Conservation (phyloP, 208 protist species). For the Novymonas esmeraldas region DNA sequence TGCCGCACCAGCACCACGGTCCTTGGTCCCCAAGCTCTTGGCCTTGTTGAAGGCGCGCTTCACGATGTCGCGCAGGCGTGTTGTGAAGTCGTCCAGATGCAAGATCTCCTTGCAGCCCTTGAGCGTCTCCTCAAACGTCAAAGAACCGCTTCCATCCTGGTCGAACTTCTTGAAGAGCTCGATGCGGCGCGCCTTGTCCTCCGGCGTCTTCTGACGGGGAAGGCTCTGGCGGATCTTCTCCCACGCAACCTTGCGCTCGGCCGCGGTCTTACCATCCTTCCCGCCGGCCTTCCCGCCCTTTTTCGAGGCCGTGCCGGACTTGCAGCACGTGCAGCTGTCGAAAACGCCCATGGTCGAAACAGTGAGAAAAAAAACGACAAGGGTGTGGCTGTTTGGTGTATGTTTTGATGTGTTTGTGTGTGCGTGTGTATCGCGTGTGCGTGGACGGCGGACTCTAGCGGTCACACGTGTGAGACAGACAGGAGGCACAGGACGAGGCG, state of each 20-base stretch:
- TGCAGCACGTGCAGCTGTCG: background rate
- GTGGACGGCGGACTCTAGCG: too few species aligned
- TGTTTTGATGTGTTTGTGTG: too few species aligned
- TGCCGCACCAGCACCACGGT: slow-evolving; percentile 29
- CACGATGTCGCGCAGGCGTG: slow-evolving; percentile 60
- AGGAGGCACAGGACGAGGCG: too few species aligned
- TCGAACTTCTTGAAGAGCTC: slow-evolving; percentile 83
- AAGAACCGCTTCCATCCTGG: slow-evolving; percentile 52
- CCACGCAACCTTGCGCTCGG: slow-evolving; percentile 53
- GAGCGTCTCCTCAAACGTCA: slow-evolving; percentile 70
- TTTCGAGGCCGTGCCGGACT: background rate
- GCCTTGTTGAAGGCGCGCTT: slow-evolving; percentile 87
- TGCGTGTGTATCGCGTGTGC: too few species aligned
- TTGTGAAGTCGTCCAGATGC: slow-evolving; percentile 69
- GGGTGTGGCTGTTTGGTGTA: background rate
- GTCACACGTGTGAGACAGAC: too few species aligned
- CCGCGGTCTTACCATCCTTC: slow-evolving; percentile 33
- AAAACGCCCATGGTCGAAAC: background rate
- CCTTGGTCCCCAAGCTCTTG: slow-evolving; percentile 51
- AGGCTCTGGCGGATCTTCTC: slow-evolving; percentile 36
- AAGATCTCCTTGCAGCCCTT: too few species aligned
- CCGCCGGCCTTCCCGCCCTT: background rate
- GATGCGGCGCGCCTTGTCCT: slow-evolving; percentile 51
- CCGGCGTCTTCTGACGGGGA: slow-evolving; percentile 37
- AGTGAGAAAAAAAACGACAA: background rate